Conservation (phyloP, 352 stramenopile genomes). For the Phytopythium montanum region DNA sequence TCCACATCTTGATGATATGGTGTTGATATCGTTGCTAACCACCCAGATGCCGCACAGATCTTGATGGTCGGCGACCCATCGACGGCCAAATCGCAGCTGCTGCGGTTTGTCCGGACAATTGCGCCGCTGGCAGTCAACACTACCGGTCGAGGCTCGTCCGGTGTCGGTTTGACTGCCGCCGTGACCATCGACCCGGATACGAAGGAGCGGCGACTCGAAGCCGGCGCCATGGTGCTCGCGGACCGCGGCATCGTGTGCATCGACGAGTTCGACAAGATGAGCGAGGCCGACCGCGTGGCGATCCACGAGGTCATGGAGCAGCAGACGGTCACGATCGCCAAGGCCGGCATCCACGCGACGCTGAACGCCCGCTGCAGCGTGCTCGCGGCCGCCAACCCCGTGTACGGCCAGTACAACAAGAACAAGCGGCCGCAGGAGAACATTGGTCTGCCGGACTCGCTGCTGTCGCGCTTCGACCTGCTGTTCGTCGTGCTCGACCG, state of each 20-base stretch:
- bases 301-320: slow-evolving; percentile 99
- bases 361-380: slow-evolving; percentile 99
- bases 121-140: slow-evolving; percentile 92
- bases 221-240: slow-evolving; percentile 98
- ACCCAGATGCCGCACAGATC: slow-evolving; percentile 32
- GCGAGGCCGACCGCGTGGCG: slow-evolving; percentile 96
- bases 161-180: slow-evolving; percentile 96
- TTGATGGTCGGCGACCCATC: slow-evolving; percentile 98
- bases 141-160: slow-evolving; percentile 75
- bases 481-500: slow-evolving; percentile 99
- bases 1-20: slow-evolving; percentile 3
- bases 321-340: slow-evolving; percentile 99
- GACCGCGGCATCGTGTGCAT: slow-evolving; percentile 99
- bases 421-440: slow-evolving; percentile 98
- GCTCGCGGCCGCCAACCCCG: slow-evolving; percentile 98
- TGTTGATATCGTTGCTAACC: not conserved
- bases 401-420: slow-evolving; percentile 99
- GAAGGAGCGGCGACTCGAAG: slow-evolving; percentile 93
- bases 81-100: slow-evolving; percentile 98
- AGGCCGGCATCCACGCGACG: slow-evolving; percentile 98
- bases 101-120: slow-evolving; percentile 96
- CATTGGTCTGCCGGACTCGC: slow-evolving; percentile 98
- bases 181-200: slow-evolving; percentile 97
- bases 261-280: slow-evolving; percentile 99
- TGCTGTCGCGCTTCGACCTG: slow-evolving; percentile 99